Base-by-base conservation (phyloP, 2,329 filamentous ascomycete species). In the Bipolaris zeicola region DNA sequence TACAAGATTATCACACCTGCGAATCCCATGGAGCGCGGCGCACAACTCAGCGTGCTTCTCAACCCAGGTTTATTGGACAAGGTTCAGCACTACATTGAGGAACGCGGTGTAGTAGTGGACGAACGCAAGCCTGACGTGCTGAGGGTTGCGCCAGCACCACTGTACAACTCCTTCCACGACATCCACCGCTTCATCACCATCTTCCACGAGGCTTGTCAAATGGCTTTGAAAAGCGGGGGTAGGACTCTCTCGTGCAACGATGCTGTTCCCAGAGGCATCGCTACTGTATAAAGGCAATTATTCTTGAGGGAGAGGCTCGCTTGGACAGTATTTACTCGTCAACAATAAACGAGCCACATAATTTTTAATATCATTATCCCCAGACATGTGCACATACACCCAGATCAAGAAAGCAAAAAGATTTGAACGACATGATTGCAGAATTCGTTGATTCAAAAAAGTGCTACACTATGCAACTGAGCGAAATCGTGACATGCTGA, bases 41-140 rank as follows among this genome's bases (percentile, higher is more conserved):
- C 90, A 1, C 92, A 96, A 76, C 77, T 96, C 33, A 95, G 91
- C 69, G 77, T 96, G 7, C 75, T 89, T 48, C 79, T 96, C 16
- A 78, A 83, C 16, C 81, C 85, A 0, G 91, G 89, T 0, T 69
- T 95, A 49, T 76, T 96, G 52, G 90, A 94, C n/a, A 71, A 71
- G 6, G 85, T 96, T 2, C 82, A 86, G 57, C 78, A 80, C 41
- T 82, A 81, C 26, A 74, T 96, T 26, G 85, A 90, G 64, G 82
- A 85, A 11, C 83, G 85, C 1, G 90, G 89, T 1, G 87, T 95
- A 2, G 84, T 96, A 1, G 87, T 90, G 36, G 92, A 96, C 71
- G 90, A 95, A 81, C 82, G 92, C 57, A 91, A 90, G 74, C 92
- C 93, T 1, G 88, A 93, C 71, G 92, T 96, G 14, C 88, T 96